Conservation (phyloP, 2,329 filamentous ascomycete genomes). For the Fusarium sterilihyphosum region DNA sequence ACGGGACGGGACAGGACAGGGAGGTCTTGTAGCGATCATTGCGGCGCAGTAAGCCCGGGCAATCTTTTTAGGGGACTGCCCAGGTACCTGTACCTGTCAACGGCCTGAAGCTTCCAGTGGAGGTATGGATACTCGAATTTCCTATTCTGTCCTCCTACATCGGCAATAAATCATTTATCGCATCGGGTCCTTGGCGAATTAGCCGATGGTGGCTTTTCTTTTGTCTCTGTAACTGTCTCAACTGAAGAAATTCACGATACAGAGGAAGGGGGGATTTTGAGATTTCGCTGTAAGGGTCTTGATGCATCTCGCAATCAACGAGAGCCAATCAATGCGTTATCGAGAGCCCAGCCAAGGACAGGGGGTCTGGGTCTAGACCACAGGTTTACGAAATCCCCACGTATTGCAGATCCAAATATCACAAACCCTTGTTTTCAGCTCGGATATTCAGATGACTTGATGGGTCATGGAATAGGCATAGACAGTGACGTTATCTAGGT, state of each 20-base stretch:
- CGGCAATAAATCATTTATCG: background rate
- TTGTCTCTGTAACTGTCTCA: background rate
- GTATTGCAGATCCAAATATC: slow-evolving; percentile 3
- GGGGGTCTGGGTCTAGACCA: background rate
- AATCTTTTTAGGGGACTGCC: background rate
- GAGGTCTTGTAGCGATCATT: background rate
- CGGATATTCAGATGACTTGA: background rate
- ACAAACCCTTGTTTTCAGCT: slow-evolving; percentile 1
- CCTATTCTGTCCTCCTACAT: slow-evolving; percentile 4
- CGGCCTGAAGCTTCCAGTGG: background rate
- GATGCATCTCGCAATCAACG: background rate
- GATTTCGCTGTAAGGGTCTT: background rate
- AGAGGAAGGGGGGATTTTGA: background rate
- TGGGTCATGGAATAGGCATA: background rate
- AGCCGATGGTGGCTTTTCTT: background rate
- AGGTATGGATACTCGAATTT: background rate
- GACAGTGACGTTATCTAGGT: background rate
- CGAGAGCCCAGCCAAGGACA: background rate
- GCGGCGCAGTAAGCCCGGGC: slow-evolving; percentile 8
- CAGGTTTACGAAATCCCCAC: background rate
- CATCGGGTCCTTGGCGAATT: background rate
- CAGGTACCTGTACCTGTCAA: background rate
- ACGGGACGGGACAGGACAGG: background rate
- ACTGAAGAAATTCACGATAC: background rate
- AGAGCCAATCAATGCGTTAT: slow-evolving; percentile 22